Conservation (phyloP, 129 eudicot species). For the Lonicera japonica region DNA sequence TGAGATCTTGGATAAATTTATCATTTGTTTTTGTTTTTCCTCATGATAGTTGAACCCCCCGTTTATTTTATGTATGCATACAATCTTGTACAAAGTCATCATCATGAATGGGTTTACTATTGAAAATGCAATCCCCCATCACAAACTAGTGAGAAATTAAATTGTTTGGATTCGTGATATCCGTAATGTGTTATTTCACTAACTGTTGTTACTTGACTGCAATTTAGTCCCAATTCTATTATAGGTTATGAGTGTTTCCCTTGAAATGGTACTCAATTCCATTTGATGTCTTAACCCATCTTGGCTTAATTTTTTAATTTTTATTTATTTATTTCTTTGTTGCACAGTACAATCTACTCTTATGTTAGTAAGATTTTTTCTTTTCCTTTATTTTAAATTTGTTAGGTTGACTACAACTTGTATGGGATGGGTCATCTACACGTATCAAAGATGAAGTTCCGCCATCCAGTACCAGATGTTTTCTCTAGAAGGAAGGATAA, state of each 20-base stretch:
- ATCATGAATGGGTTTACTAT: not conserved
- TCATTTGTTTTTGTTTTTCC: not conserved
- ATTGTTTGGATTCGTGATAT: not conserved
- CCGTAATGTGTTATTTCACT: not conserved
- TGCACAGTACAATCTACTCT: too few relatives aligned
- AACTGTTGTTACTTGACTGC: not conserved
- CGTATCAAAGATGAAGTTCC: constrained; percentile 81
- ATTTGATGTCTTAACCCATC: not conserved
- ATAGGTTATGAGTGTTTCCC: not conserved
- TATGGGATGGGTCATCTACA: constrained; percentile 97
- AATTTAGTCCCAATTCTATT: too few relatives aligned
- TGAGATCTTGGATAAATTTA: too few relatives aligned
- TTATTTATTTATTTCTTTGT: not conserved
- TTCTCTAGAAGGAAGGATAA: constrained; percentile 26
- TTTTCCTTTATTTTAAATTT: not conserved
- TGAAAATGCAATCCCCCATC: not conserved
- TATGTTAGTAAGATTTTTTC: not conserved
- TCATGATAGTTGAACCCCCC: not conserved
- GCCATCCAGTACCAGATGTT: constrained; percentile 70
- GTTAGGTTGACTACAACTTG: constrained; percentile 76
- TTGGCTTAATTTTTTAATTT: not conserved
- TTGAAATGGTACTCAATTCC: not conserved
- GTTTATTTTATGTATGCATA: not conserved
- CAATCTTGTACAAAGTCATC: constrained; percentile 4
- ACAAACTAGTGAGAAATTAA: not conserved